Evolutionary conservation across 352 stramenopile species (phyloP).

Genomic region (Phytophthora foliorum): DNA sequence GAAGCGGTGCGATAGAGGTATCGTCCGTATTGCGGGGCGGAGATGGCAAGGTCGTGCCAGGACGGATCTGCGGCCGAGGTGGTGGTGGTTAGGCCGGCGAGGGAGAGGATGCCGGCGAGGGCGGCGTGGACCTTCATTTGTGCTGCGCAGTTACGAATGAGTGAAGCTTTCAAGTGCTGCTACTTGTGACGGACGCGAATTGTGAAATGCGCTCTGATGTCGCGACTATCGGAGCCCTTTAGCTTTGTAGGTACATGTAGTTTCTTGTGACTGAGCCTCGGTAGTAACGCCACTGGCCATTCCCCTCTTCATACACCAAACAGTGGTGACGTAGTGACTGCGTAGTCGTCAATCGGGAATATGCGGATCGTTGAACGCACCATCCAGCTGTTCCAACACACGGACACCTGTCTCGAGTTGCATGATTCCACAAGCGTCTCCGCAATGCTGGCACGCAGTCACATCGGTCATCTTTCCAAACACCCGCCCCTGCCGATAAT

Average conservation of each 20-base stretch:
- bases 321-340: background rate
- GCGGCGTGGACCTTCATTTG: conserved; percentile 16
- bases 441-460: no score
- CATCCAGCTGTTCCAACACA: background rate
- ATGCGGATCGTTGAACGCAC: background rate
- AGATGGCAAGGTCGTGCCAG: conserved; percentile 33
- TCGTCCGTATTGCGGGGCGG: conserved; percentile 19
- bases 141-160: background rate
- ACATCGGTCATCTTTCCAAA: no score
- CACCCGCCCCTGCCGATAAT: no score
- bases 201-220: background rate
- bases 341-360: background rate
- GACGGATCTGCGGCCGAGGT: conserved; percentile 10
- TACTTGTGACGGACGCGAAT: background rate
- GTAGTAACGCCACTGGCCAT: background rate
- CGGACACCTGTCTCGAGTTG: no score
- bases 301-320: background rate
- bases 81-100: conserved; percentile 2
- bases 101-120: background rate
- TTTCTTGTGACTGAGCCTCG: background rate
- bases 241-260: background rate
- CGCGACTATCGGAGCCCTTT: background rate
- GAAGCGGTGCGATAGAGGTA: conserved; percentile 30
- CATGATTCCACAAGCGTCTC: no score
- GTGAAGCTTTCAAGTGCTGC: background rate